A percentile compares a stretch with the other conserved stretches of the same genome.
Conservation (phyloP, 2,329 filamentous ascomycete genomes). For the Monilinia vaccinii-corymbosi region DNA sequence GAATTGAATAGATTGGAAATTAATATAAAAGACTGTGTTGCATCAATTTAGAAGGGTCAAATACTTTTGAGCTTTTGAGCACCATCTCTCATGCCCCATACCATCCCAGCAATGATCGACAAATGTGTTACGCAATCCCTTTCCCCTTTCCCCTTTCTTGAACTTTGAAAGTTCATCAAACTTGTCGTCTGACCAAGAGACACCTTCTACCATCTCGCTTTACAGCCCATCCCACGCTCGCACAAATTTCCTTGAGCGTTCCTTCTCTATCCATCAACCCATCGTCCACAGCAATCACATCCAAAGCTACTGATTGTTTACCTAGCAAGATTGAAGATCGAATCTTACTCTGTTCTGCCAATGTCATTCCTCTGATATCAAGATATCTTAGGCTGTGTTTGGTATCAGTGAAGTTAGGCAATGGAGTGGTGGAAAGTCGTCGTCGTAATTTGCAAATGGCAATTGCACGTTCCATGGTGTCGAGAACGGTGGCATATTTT, state of each 20-base stretch:
- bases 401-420: not conserved
- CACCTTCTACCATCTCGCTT: constrained; percentile 8
- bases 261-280: constrained; percentile 5
- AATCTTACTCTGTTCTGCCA: constrained; percentile 15
- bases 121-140: not conserved
- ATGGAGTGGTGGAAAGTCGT: constrained; percentile 8
- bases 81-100: not conserved
- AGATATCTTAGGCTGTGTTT: constrained; percentile 10
- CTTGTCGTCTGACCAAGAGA: constrained; percentile 1
- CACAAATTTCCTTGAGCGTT: constrained; percentile 3
- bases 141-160: not conserved
- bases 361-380: constrained; percentile 11
- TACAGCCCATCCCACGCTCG: constrained; percentile 9
- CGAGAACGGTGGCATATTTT: constrained; percentile 10
- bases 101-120: not conserved
- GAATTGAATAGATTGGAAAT: not conserved
- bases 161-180: not conserved
- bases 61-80: constrained; percentile 1
- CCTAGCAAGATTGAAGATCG: constrained; percentile 14
- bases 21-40: not conserved
- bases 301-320: constrained; percentile 11
- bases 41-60: not conserved
- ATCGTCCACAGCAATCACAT: constrained; percentile 13
- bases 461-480: constrained; percentile 16
- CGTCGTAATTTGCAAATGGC: constrained; percentile 16